These are phyloP conservation scores for Asterella californica DNA, from an alignment of 225 moss, liverwort and hornwort genomes.

Conservation along the genomic window DNA sequence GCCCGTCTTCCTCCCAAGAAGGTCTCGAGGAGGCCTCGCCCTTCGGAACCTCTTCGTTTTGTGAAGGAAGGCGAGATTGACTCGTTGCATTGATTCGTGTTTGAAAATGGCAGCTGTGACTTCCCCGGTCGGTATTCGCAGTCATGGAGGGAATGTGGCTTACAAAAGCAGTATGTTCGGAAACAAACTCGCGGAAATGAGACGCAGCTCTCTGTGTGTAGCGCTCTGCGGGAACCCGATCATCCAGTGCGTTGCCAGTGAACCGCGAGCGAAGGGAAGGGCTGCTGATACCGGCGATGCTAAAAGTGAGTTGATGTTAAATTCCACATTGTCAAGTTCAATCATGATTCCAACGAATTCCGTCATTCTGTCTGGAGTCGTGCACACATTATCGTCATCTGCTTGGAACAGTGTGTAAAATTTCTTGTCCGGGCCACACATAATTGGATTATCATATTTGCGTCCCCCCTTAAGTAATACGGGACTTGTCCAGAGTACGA, in stretches of 20 bases:
- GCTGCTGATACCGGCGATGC: constrained; percentile 10
- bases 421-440: background rate
- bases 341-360: too few species aligned
- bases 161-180: constrained; percentile 38
- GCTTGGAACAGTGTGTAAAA: background rate
- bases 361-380: background rate
- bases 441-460: background rate
- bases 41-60: background rate
- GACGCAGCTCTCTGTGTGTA: constrained; percentile 25
- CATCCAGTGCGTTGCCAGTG: constrained; percentile 42
- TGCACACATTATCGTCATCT: background rate
- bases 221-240: constrained; percentile 22
- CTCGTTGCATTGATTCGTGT: background rate
- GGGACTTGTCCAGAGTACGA: background rate
- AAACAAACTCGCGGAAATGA: constrained; percentile 32
- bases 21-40: background rate
- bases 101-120: constrained; percentile 26
- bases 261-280: constrained; percentile 40
- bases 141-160: constrained; percentile 27
- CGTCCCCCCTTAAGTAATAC: background rate
- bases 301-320: constrained; percentile 26
- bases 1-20: background rate
- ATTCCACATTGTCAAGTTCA: background rate
- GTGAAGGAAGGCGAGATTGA: background rate
- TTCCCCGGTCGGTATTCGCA: constrained; percentile 19